Evolutionary conservation across 2,329 filamentous ascomycete species (phyloP).

Genomic region (Pseudophaeomoniella oleicola): DNA sequence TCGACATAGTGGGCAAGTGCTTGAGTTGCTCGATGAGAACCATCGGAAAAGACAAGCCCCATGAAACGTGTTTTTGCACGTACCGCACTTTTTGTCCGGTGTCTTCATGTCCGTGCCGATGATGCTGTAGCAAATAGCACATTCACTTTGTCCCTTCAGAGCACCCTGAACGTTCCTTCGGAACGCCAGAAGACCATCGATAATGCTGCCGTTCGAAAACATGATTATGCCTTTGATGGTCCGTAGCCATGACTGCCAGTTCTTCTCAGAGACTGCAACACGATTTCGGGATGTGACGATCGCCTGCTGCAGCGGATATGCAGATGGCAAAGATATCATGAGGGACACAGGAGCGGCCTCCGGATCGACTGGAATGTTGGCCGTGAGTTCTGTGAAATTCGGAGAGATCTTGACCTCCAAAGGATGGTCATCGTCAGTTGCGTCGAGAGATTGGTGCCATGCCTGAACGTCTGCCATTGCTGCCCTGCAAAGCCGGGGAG

Average conservation of each 20-base stretch:
- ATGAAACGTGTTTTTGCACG: conserved; percentile 92
- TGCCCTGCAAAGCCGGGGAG: conserved; percentile 24
- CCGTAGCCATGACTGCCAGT: conserved; percentile 84
- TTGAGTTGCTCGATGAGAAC: conserved; percentile 89
- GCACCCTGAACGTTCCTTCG: conserved; percentile 74
- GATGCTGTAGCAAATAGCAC: conserved; percentile 92
- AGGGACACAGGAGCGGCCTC: conserved; percentile 68
- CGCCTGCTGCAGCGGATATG: conserved; percentile 71
- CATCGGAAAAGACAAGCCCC: conserved; percentile 82
- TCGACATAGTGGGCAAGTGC: conserved; percentile 81
- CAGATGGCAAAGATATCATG: conserved; percentile 61
- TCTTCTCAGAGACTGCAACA: conserved; percentile 76
- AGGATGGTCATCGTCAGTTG: conserved; percentile 34
- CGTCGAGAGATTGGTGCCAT: conserved; percentile 23
- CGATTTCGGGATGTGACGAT: conserved; percentile 63
- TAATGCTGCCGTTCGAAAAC: conserved; percentile 76
- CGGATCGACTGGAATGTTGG: conserved; percentile 79
- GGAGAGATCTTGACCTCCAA: conserved; percentile 57
- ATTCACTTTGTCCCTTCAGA: conserved; percentile 85
- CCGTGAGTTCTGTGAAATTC: conserved; percentile 60
- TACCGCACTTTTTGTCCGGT: conserved; percentile 80
- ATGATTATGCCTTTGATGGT: conserved; percentile 86
- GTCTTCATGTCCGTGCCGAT: conserved; percentile 78
- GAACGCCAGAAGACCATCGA: conserved; percentile 76
- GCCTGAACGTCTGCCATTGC: conserved; percentile 23